These are phyloP conservation scores for Chaetomium globosum DNA, from an alignment of 2,329 filamentous ascomycete genomes.

Conservation along the genomic window DNA sequence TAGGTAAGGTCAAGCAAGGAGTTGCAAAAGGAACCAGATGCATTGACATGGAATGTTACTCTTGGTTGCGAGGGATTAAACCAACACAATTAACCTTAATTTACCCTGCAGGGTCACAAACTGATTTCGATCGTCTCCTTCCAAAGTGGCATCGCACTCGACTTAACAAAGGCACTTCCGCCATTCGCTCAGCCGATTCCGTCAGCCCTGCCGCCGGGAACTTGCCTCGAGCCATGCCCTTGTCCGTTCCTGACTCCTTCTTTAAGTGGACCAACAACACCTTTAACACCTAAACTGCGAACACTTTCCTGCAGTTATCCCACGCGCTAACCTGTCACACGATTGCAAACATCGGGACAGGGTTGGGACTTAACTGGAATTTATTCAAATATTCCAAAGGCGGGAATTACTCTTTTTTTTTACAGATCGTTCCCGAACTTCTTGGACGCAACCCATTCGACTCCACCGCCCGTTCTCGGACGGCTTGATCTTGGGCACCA, in stretches of 20 bases:
- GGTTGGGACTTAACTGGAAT: not conserved
- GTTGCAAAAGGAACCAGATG: not conserved
- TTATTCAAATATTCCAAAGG: not conserved
- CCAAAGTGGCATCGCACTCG: constrained; percentile 8
- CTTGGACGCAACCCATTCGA: not conserved
- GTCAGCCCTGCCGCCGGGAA: constrained; percentile 35
- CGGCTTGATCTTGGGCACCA: constrained; percentile 21
- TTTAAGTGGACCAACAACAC: constrained; percentile 24
- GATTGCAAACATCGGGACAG: constrained; percentile 12
- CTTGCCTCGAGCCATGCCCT: constrained; percentile 24
- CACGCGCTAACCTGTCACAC: constrained; percentile 22
- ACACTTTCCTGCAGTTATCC: constrained; percentile 22
- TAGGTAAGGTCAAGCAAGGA: not conserved
- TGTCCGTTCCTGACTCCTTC: constrained; percentile 21
- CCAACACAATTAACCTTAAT: not conserved
- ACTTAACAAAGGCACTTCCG: constrained; percentile 24
- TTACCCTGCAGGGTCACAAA: not conserved
- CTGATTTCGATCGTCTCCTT: not conserved
- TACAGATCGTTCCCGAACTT: not conserved
- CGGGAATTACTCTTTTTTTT: not conserved
- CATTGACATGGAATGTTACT: not conserved
- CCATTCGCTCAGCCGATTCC: constrained; percentile 36
- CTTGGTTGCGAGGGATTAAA: not conserved
- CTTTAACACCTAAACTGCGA: constrained; percentile 15
- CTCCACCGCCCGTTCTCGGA: constrained; percentile 7